Evolutionary conservation across 768 basidiomycete genomes (phyloP), one percentile per base, ranked within the genome.

Genomic region (Russula sp.): DNA sequence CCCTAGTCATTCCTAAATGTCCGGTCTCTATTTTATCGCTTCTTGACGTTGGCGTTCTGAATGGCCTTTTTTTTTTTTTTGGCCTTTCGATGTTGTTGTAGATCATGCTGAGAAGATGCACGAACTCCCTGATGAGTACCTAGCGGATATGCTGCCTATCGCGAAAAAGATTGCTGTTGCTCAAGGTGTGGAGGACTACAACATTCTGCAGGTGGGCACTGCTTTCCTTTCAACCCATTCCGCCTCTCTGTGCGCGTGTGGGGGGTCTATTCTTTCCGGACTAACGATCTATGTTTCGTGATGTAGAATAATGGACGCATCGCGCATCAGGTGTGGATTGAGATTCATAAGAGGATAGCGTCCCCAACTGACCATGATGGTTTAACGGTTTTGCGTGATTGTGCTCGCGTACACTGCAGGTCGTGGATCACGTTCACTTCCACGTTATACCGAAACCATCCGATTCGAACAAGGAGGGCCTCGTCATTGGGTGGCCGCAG

Each of bases 1-100:
- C 92, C 14, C 82, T 98, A 40, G 79, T 98, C 59, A 92, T 99
- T 67, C 96, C 96, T 3, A 99, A 98, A 80, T 87, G 95, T 96
- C 63, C 65, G 74, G 54, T 32, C 40, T 30, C 8, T 55, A 18
- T 18, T 13, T 4, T 34, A 44, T 22, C n/a, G 4, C 1, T 8
- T 28, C 4, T 32, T 14, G 7, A 30, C 22, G 3, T 5, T 13
- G 11, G 18, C 5, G 18, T 18, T 18, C 22, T 34, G 28, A 53
- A 13, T 16, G 9, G 3, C 4, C 20, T 24, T 26, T 9, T 10
- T 22, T 20, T 13, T 3, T n/a, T 30, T 52, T 51, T 30, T 20
- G 16, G 13, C 30, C 4, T 36, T 36, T 49, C n/a, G 6, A 36
- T 10, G 30, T 52, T 20, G 11, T 48, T 24, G 14, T 61, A 97